Base-by-base conservation (phyloP, 345 rosid genomes). In the Rhodamnia rubescens region DNA sequence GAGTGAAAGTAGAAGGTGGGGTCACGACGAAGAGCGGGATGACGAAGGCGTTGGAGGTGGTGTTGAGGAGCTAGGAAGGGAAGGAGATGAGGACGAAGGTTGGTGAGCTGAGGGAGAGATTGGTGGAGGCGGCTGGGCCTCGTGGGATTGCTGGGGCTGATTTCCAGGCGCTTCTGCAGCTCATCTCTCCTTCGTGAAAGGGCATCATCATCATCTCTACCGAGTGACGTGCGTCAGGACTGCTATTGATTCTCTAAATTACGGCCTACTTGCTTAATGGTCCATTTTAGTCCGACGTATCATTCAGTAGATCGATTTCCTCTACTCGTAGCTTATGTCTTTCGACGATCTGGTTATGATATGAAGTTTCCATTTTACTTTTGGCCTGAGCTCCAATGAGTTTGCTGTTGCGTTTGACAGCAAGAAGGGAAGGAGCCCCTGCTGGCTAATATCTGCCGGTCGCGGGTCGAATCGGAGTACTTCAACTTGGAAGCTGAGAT, bases 51-150 rank as follows among this genome's bases (percentile, higher is more conserved):
- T 87, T 93, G 90, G 88, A 92, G 49, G 50, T 83, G n/a, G 85
- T 91, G 69, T 86, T 94, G 69, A 84, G 36, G 24, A 84, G 85
- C 21, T 91, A 88, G 32, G 56, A 85, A 82, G 92, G 92, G 27
- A 91, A 74, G 88, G 83, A 86, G 84, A 89, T 92, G 90, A 92
- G 89, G 75, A 53, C 80, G 51, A 89, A 87, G 74, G 88, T 85
- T 5, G 26, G 29, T 53, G 81, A n/a, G 42, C 7, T 61, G 74
- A 89, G 87, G 54, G 84, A 89, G 64, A 69, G 44, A 81, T 91
- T 89, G 7, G 61, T 85, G 20, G 85, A 87, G 83, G 92, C 93
- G 0, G 86, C 87, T 29, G 85, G 88, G 80, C 89, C 88, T 7
- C 22, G 59, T 83, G 90, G 89, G 22, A 89, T 84, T 53, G 86